Conservation (phyloP, 208 protist species). For the Acanthamoeba rhysodes region DNA sequence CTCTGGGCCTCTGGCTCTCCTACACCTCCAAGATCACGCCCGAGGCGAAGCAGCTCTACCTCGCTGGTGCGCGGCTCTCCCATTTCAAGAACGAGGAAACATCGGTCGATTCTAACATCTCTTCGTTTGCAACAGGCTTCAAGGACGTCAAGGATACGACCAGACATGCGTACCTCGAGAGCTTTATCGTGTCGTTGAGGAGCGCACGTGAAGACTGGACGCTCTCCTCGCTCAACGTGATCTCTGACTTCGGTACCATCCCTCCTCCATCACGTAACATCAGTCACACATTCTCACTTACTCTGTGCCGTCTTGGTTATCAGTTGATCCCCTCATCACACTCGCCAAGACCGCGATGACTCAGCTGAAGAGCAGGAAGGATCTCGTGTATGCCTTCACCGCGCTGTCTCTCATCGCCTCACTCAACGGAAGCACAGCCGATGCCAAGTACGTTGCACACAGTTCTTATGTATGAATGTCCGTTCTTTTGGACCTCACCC, state of each 20-base stretch:
- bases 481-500: background rate
- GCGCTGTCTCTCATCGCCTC: conserved; percentile 53
- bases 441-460: conserved; percentile 24
- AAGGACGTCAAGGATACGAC: conserved; percentile 68
- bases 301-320: background rate
- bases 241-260: conserved; percentile 68
- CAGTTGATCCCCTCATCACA: conserved; percentile 57
- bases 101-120: background rate
- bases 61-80: background rate
- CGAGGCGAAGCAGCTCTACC: conserved; percentile 69
- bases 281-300: background rate
- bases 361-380: conserved; percentile 70
- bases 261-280: background rate
- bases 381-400: conserved; percentile 71
- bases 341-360: conserved; percentile 58
- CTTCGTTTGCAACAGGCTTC: conserved; percentile 30
- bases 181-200: conserved; percentile 30
- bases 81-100: background rate
- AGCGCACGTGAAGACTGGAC: conserved; percentile 59
- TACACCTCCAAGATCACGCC: conserved; percentile 14
- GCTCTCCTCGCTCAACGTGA: background rate
- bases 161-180: conserved; percentile 39
- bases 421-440: background rate
- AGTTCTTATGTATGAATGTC: background rate
- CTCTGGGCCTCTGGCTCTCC: conserved; percentile 64